Conservation (phyloP, 345 rosid species). For the Acer campestre region DNA sequence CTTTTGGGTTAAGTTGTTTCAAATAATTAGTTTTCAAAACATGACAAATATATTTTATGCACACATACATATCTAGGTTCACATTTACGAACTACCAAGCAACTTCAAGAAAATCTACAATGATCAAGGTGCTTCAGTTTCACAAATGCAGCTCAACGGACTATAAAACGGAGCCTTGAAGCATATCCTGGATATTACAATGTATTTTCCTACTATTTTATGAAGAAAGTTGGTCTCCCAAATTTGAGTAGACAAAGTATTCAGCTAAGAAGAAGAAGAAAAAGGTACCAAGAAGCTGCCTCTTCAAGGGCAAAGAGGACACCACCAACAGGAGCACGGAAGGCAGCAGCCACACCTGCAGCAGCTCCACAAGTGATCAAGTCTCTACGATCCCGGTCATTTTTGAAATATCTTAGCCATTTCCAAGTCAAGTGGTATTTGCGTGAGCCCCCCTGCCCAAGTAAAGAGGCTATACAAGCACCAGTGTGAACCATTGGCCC, state of each 20-base stretch:
- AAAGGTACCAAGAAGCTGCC: slow-evolving; percentile 53
- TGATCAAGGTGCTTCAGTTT: background rate
- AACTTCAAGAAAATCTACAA: slow-evolving; percentile 13
- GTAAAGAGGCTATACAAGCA: slow-evolving; percentile 53
- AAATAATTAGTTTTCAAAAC: background rate
- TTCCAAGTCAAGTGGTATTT: slow-evolving; percentile 54
- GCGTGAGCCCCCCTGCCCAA: slow-evolving; percentile 55
- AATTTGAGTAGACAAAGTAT: background rate
- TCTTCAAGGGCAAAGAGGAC: slow-evolving; percentile 59
- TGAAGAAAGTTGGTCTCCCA: background rate
- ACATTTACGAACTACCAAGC: background rate
- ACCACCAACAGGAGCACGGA: slow-evolving; percentile 57
- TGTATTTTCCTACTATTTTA: background rate
- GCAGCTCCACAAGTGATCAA: slow-evolving; percentile 59
- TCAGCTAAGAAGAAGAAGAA: background rate
- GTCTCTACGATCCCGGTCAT: slow-evolving; percentile 53
- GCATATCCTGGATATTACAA: background rate
- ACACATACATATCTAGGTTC: background rate
- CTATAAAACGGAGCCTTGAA: background rate
- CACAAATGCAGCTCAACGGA: background rate
- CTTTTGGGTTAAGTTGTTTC: too few species aligned
- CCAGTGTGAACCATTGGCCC: slow-evolving; percentile 59
- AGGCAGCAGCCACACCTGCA: slow-evolving; percentile 57
- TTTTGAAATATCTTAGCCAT: slow-evolving; percentile 52
- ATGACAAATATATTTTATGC: too few species aligned